These are phyloP conservation scores for Rhynchosporium secalis DNA, from an alignment of 2,329 filamentous ascomycete species.

Conservation along the genomic window DNA sequence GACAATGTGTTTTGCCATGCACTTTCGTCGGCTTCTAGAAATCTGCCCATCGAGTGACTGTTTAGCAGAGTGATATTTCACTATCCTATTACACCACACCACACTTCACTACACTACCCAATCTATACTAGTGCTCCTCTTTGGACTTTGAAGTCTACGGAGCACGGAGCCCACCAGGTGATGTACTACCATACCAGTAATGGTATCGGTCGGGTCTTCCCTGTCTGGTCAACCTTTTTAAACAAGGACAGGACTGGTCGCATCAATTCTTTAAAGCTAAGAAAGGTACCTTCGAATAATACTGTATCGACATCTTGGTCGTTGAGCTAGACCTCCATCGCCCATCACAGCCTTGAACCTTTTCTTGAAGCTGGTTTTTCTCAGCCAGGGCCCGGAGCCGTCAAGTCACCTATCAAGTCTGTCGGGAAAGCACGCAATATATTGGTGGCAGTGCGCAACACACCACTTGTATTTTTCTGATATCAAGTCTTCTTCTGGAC, in stretches of 20 bases:
- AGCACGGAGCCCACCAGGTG: neutral
- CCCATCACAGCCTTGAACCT: neutral
- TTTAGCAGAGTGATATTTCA: neutral
- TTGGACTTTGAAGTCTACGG: neutral
- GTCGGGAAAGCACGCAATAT: slow-evolving; percentile 32
- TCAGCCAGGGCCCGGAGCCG: neutral
- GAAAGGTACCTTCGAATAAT: too few species aligned
- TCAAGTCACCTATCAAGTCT: slow-evolving; percentile 16
- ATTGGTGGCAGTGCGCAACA: slow-evolving; percentile 30
- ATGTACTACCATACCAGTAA: neutral
- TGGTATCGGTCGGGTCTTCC: neutral
- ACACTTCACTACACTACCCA: too few species aligned
- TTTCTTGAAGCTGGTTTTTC: neutral
- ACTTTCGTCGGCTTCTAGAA: neutral
- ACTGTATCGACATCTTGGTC: neutral
- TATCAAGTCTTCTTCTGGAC: slow-evolving; percentile 9
- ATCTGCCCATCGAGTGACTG: neutral
- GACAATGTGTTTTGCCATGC: neutral
- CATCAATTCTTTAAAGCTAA: too few species aligned
- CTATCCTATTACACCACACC: neutral
- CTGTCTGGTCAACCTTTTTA: too few species aligned
- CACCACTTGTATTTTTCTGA: neutral
- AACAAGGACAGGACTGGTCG: too few species aligned
- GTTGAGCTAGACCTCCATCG: slow-evolving; percentile 4
- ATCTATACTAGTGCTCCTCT: slow-evolving; percentile 6